A percentile compares a stretch with the other conserved stretches of the same genome.
Conservation (phyloP, 2,329 filamentous ascomycete species). For the Geoglossum cookeanum region DNA sequence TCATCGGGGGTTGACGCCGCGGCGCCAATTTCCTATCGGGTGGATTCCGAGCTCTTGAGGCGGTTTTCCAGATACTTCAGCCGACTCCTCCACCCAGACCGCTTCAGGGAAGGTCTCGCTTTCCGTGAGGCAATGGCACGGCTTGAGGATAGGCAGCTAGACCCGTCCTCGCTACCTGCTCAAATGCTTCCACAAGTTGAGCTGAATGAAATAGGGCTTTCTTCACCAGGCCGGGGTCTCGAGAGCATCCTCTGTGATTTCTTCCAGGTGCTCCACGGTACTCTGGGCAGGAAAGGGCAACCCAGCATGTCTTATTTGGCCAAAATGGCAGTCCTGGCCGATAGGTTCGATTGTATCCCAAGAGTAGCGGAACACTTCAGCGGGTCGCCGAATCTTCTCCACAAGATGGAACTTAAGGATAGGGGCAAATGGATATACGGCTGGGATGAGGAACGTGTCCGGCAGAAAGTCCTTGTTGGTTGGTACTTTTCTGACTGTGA, state of each 20-base stretch:
- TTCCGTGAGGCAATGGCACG: neutral
- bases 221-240: constrained; percentile 8
- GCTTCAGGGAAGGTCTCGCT: neutral
- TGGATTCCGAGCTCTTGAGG: neutral
- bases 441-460: constrained; percentile 42
- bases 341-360: constrained; percentile 48
- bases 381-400: constrained; percentile 33
- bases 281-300: neutral
- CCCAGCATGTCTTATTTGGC: constrained; percentile 40
- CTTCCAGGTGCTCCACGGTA: constrained; percentile 8
- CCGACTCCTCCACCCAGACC: neutral
- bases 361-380: constrained; percentile 35
- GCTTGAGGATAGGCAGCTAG: neutral
- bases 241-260: constrained; percentile 18
- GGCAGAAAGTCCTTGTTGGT: constrained; percentile 50
- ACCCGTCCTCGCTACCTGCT: neutral
- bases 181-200: neutral
- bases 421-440: constrained; percentile 21
- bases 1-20: neutral
- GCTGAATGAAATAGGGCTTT: neutral
- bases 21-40: neutral
- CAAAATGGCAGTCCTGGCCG: constrained; percentile 50
- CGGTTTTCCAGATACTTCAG: neutral
- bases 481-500: constrained; percentile 41
- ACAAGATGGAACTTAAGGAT: constrained; percentile 24